phyloP scores from a whole-genome alignment of 1,284 basidiomycete species.

The Cutaneotrichosporon sp. region DNA sequence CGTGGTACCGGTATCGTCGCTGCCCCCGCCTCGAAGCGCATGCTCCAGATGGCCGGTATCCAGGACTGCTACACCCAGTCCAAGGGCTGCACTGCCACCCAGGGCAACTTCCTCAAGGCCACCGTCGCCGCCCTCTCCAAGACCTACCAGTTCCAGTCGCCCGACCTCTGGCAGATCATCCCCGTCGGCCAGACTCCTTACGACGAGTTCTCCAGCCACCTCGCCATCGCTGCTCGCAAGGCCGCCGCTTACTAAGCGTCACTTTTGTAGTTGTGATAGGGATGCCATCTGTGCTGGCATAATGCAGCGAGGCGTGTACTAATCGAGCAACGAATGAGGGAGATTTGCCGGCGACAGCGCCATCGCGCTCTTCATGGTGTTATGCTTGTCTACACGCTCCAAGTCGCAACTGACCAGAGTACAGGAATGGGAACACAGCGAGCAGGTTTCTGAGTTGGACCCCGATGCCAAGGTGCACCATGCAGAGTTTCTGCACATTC shows the following conservation, averaged over 20 bases:
- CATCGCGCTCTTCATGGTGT: too few relatives aligned
- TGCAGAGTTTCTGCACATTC: too few relatives aligned
- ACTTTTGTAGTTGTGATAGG: conserved; percentile 10
- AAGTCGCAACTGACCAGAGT: too few relatives aligned
- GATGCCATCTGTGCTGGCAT: conserved; percentile 9
- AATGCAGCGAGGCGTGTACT: conserved; percentile 1
- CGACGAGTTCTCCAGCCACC: conserved; percentile 88
- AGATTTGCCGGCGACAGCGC: too few relatives aligned
- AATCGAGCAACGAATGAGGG: too few relatives aligned
- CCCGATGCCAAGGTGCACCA: too few relatives aligned
- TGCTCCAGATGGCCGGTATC: conserved; percentile 96
- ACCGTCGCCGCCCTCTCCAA: conserved; percentile 96
- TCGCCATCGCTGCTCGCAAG: conserved; percentile 76
- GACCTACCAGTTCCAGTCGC: conserved; percentile 94
- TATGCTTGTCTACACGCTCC: too few relatives aligned
- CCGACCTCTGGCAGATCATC: conserved; percentile 96
- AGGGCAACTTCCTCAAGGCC: conserved; percentile 99
- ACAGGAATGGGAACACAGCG: too few relatives aligned
- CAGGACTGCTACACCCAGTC: conserved; percentile 81
- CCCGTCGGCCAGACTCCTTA: conserved; percentile 72
- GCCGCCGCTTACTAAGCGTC: conserved; percentile 63
- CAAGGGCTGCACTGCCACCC: conserved; percentile 96
- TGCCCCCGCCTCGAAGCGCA: conserved; percentile 92
- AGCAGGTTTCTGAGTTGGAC: too few relatives aligned
- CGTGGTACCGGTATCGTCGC: conserved; percentile 99